Base-by-base conservation (phyloP, 179 eudicot genomes). In the Silene vulgaris region DNA sequence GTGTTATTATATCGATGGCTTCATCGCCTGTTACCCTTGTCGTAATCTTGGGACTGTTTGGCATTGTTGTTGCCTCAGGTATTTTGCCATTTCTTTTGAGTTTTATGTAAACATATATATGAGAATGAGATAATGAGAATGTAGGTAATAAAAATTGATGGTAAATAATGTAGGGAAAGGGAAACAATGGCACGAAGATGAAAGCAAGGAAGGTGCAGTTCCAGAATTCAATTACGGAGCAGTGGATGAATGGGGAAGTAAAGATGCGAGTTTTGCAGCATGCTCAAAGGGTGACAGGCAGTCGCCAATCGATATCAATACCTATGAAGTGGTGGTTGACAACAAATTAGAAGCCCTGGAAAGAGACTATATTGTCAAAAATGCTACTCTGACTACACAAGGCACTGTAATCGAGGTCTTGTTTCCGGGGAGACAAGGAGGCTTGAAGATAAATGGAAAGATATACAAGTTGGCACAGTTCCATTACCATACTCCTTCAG, bases 401-500 rank as follows among this genome's bases (percentile, higher is more conserved):
- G 85, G 82, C 56, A 35, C n/a, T 30, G 65, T 50, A 17, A 9
- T 82, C 20, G 73, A 79, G 85, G 78, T 89, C 23, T 37, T 62
- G 5, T 83, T 78, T 26, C 78, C 65, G 1, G 84, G 79, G 23
- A 14, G 21, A 3, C 64, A 73, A 0, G 91, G 92, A 21, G 81
- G 40, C 17, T 8, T 90, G 40, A 52, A 37, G 56, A 78, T 85
- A 8, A 83, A 86, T 74, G 90, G 88, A 7, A 91, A 87, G 65
- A 72, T 30, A 21, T 91, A 88, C 80, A 61, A 20, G n/a, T 74
- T 91, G 63, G 56, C 73, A 14, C 88, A 85, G 75, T 78, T 90
- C 84, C 91, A 88, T 56, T 87, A 93, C 90, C 97, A 89, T 75
- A 23, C 93, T 59, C 97, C 97, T 50, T 89, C 97, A 0, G 97